A percentile compares a stretch with the other conserved stretches of the same genome.
Conservation (phyloP, 202 grass and related monocot genomes). For the Zizania palustris region DNA sequence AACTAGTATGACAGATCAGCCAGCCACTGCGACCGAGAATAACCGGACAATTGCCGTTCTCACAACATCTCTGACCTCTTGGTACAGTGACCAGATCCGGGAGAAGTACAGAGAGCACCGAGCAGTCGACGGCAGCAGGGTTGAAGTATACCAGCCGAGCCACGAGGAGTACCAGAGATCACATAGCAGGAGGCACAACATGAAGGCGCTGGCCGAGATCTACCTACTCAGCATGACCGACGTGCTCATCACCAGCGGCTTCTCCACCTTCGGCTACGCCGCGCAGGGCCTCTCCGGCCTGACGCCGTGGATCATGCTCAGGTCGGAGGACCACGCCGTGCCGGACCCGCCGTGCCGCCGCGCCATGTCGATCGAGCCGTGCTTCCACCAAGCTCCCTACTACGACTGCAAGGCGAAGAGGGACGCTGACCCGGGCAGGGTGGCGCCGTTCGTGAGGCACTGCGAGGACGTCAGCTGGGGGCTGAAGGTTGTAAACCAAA, state of each 20-base stretch:
- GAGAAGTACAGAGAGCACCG: conserved; percentile 63
- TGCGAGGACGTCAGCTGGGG: conserved; percentile 93
- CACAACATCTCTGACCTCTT: conserved; percentile 71
- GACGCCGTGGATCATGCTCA: conserved; percentile 87
- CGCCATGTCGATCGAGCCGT: conserved; percentile 81
- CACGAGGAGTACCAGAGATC: conserved; percentile 81
- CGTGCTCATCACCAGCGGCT: conserved; percentile 73
- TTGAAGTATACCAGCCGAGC: conserved; percentile 78
- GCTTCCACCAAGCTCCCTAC: conserved; percentile 75
- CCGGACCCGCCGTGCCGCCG: conserved; percentile 68
- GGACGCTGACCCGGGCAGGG: conserved; percentile 58
- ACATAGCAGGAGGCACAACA: conserved; percentile 76
- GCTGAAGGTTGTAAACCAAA: conserved; percentile 83
- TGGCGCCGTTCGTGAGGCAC: conserved; percentile 75
- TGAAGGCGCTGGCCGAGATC: conserved; percentile 90
- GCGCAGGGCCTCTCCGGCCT: conserved; percentile 77
- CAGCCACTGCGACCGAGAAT: background rate
- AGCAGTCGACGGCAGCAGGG: conserved; percentile 51
- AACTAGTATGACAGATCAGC: conserved; percentile 16
- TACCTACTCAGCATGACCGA: conserved; percentile 86
- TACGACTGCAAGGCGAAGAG: conserved; percentile 80
- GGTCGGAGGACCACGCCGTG: conserved; percentile 45
- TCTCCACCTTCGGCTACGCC: conserved; percentile 91
- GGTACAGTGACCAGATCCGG: conserved; percentile 66
- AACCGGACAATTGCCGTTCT: conserved; percentile 65